phyloP scores from a whole-genome alignment of 176 grass and related monocot genomes.

The Juncus inflexus region DNA sequence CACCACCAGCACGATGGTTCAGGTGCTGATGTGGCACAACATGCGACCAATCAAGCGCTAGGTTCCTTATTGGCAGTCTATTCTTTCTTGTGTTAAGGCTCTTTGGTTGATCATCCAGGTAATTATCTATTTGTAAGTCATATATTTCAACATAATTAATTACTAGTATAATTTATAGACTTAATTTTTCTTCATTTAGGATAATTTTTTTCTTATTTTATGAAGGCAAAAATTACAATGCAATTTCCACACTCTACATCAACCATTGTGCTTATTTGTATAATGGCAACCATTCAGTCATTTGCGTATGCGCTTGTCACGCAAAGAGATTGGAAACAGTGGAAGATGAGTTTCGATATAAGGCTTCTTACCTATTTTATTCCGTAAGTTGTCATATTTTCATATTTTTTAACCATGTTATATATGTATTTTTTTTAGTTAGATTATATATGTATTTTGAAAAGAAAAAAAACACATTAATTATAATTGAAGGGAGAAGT shows the following conservation, averaged over 20 bases:
- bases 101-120: constrained; percentile 67
- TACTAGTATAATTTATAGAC: not conserved
- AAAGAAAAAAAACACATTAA: not conserved
- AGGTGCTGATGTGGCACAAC: not conserved
- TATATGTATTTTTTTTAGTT: too few species aligned
- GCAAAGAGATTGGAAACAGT: constrained; percentile 28
- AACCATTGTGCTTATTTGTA: constrained; percentile 67
- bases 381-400: constrained; percentile 20
- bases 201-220: not conserved
- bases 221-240: constrained; percentile 43
- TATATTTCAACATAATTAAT: not conserved
- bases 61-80: constrained; percentile 43
- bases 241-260: constrained; percentile 66
- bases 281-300: constrained; percentile 54
- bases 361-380: constrained; percentile 45
- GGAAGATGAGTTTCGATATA: constrained; percentile 43
- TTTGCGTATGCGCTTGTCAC: constrained; percentile 39
- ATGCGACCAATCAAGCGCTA: constrained; percentile 27
- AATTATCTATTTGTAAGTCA: not conserved
- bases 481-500: constrained; percentile 39
- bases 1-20: not conserved
- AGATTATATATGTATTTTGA: too few species aligned
- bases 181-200: not conserved
- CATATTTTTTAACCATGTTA: not conserved
- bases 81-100: constrained; percentile 68